These are phyloP conservation scores for Trichophyton rubrum DNA, from an alignment of 2,329 filamentous ascomycete species.

Conservation along the genomic window DNA sequence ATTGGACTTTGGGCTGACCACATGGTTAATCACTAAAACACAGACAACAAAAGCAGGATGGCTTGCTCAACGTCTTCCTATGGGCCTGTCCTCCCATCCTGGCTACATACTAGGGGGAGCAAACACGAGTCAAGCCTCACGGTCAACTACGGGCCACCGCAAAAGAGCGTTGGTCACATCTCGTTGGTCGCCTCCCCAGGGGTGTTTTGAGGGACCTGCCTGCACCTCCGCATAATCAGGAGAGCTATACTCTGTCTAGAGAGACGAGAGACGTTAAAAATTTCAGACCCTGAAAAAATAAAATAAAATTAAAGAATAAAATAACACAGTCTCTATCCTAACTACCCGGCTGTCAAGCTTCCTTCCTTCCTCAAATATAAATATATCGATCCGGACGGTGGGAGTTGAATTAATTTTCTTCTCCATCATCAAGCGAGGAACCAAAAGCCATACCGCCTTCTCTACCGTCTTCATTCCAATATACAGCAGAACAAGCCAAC, in stretches of 20 bases:
- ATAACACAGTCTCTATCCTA: neutral
- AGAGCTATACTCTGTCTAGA: neutral
- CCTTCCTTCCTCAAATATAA: neutral
- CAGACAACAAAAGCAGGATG: neutral
- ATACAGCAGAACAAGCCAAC: neutral
- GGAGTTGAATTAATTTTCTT: neutral
- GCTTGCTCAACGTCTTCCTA: conserved; percentile 2
- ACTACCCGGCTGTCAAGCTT: neutral
- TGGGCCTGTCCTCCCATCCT: conserved; percentile 1
- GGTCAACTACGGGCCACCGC: conserved; percentile 1
- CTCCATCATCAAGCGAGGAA: neutral
- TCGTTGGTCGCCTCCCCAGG: conserved; percentile 1
- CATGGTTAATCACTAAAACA: conserved; percentile 3
- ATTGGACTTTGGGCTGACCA: conserved; percentile 1
- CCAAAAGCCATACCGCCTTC: neutral
- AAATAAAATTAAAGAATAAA: too few relatives aligned
- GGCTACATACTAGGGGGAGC: neutral
- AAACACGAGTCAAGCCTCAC: conserved; percentile 4
- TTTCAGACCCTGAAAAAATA: neutral
- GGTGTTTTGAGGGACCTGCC: conserved; percentile 1
- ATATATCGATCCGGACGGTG: neutral
- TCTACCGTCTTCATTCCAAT: neutral
- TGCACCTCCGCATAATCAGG: conserved; percentile 2
- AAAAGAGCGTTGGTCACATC: conserved; percentile 1
- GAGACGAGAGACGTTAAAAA: neutral